Conservation (phyloP, 176 grass and related monocot species). For the Poa annua region DNA sequence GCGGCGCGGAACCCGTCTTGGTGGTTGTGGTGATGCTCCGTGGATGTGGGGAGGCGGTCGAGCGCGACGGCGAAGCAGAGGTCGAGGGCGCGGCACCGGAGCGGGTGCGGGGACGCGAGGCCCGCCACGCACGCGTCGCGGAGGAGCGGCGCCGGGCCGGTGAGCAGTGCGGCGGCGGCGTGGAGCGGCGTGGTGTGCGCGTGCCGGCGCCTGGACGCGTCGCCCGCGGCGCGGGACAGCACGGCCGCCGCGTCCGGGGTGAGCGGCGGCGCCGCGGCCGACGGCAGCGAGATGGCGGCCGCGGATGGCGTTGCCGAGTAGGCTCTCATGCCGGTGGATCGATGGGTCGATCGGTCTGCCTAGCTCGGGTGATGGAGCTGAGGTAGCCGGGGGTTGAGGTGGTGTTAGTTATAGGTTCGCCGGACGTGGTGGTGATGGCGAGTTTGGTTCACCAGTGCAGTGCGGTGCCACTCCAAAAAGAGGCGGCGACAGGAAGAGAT, state of each 20-base stretch:
- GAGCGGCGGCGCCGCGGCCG: constrained; percentile 56
- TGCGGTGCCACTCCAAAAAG: constrained; percentile 46
- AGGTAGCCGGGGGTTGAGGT: constrained; percentile 13
- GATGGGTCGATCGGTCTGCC: neutral
- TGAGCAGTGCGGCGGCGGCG: constrained; percentile 68
- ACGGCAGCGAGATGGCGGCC: constrained; percentile 43
- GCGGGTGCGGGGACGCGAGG: constrained; percentile 52
- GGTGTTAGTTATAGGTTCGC: constrained; percentile 35
- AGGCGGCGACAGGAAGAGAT: constrained; percentile 27
- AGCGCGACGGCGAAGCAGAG: constrained; percentile 87
- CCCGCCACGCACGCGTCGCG: constrained; percentile 62
- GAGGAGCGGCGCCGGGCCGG: constrained; percentile 62
- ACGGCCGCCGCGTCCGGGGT: constrained; percentile 69
- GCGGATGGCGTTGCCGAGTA: constrained; percentile 42
- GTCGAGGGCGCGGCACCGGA: constrained; percentile 82
- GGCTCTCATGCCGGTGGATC: constrained; percentile 48
- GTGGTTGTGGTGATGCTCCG: constrained; percentile 26
- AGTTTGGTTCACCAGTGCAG: constrained; percentile 27
- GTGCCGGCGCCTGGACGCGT: constrained; percentile 70
- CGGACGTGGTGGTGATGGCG: neutral
- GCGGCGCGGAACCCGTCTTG: constrained; percentile 6
- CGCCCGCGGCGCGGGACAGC: constrained; percentile 54
- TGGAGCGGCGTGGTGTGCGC: constrained; percentile 83
- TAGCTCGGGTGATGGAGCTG: constrained; percentile 18
- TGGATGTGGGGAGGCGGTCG: constrained; percentile 71